Percentiles rank a stretch among this genome's conserved stretches.
phyloP scores from a whole-genome alignment of 305 asterid species.

The Fraxinus paxiana region DNA sequence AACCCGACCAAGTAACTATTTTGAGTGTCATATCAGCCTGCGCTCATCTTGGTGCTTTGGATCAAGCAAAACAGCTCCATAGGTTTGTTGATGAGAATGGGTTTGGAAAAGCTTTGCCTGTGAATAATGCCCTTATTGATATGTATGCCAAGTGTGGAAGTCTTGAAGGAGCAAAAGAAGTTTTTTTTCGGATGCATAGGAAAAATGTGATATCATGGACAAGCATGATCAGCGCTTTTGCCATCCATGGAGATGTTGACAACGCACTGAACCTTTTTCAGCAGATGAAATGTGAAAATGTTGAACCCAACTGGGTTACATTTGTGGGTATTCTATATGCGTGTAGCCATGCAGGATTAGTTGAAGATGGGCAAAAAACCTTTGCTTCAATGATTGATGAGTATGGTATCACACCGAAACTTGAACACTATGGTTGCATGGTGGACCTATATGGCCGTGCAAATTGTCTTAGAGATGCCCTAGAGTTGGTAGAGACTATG shows the following conservation, averaged over 20 bases:
- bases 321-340: slow-evolving; percentile 68
- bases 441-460: slow-evolving; percentile 75
- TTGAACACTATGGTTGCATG: slow-evolving; percentile 83
- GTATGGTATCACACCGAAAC: slow-evolving; percentile 50
- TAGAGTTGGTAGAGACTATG: slow-evolving; percentile 61
- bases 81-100: slow-evolving; percentile 38
- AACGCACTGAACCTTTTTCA: slow-evolving; percentile 47
- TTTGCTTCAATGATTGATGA: slow-evolving; percentile 59
- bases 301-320: slow-evolving; percentile 67
- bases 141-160: slow-evolving; percentile 83
- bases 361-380: slow-evolving; percentile 49
- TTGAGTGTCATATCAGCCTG: slow-evolving; percentile 70
- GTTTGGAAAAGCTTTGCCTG: slow-evolving; percentile 52
- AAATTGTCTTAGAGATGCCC: slow-evolving; percentile 50
- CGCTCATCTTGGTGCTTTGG: slow-evolving; percentile 62
- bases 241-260: slow-evolving; percentile 58
- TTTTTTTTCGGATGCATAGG: slow-evolving; percentile 40
- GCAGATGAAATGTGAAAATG: slow-evolving; percentile 51
- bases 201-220: slow-evolving; percentile 78
- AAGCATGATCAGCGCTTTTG: slow-evolving; percentile 56
- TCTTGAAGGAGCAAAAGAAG: slow-evolving; percentile 50
- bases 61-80: slow-evolving; percentile 49
- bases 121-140: slow-evolving; percentile 66
- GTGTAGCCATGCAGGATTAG: slow-evolving; percentile 75
- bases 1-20: slow-evolving; percentile 71